Evolutionary conservation across 495 filamentous ascomycete genomes (phyloP), one percentile per base, ranked within the genome.

Genomic region (Opeltia flavorubescens): DNA sequence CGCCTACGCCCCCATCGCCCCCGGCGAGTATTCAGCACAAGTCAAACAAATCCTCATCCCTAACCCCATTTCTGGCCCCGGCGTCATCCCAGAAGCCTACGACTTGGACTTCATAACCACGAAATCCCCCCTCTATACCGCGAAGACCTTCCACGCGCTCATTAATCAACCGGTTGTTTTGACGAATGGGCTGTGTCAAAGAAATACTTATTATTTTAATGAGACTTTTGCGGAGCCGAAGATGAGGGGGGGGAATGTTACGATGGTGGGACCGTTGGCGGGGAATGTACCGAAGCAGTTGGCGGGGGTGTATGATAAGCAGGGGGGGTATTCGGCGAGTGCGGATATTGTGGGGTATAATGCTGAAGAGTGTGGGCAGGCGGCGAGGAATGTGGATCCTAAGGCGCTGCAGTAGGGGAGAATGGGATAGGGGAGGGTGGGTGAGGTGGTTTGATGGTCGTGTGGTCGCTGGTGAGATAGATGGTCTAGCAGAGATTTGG

Each of bases 61-160:
- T 8, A 54, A 54, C 48, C 51, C 51, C 31, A 24, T 54, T 36
- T 53, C 50, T 20, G 48, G 48, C 17, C 51, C 51, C 13, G 42
- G 33, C 31, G 43, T 54, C 23, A 43, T 24, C 13, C 23, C 25
- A 8, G 48, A 46, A 44, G 51, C 29, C 33, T 29, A 46, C 42
- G 51, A 51, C 17, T 23, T 31, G 18, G 38, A 46, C n/a, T 54
- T 54, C 31, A 41, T 46, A 42, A 33, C 41, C 33, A 36, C 29
- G 12, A 15, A 8, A 2, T 23, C 23, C 0, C 36, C 51, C 8
- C 49, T 25, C 25, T 54, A 46, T 43, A 50, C 51, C 9, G 34
- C 17, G 26, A 21, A 47, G 12, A 50, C 48, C 2, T 54, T 50
- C 48, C 48, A 43, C 17, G 20, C 8, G 11, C 18, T 50, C 28